Conservation (phyloP, 83 land plant genomes). For the Picea mariana region DNA sequence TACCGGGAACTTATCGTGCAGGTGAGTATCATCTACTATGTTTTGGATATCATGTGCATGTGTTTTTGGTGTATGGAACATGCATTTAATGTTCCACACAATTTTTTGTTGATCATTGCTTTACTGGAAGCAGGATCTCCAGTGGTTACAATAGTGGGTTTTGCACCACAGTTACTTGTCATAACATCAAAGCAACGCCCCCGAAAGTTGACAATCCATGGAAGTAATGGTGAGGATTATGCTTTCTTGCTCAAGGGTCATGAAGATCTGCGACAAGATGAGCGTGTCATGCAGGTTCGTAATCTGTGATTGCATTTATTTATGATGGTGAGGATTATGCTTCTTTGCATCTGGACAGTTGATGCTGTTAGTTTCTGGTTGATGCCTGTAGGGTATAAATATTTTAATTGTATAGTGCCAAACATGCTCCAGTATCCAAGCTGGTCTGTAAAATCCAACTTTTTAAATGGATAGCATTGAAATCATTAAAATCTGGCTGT, state of each 20-base stretch:
- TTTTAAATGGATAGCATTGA: background rate
- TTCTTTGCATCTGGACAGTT: background rate
- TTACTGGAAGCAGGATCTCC: constrained; percentile 52
- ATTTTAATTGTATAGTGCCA: background rate
- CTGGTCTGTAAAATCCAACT: background rate
- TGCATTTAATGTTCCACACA: background rate
- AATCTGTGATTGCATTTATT: too few species aligned
- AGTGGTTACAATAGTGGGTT: constrained; percentile 86
- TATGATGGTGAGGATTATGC: too few species aligned
- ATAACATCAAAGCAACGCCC: constrained; percentile 98
- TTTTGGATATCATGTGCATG: background rate
- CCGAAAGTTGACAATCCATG: constrained; percentile 89
- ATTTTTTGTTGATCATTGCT: background rate
- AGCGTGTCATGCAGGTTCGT: constrained; percentile 98
- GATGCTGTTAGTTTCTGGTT: background rate
- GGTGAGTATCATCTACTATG: constrained; percentile 38
- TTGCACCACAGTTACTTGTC: constrained; percentile 88
- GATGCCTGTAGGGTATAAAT: background rate
- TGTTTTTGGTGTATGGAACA: background rate
- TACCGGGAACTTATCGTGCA: constrained; percentile 98
- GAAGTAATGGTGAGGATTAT: constrained; percentile 95
- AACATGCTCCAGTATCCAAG: background rate
- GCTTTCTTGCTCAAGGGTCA: constrained; percentile 97
- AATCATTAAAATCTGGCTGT: background rate
- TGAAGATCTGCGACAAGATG: constrained; percentile 98